phyloP scores from a whole-genome alignment of 2,329 filamentous ascomycete species.

The Fusarium sp. region DNA sequence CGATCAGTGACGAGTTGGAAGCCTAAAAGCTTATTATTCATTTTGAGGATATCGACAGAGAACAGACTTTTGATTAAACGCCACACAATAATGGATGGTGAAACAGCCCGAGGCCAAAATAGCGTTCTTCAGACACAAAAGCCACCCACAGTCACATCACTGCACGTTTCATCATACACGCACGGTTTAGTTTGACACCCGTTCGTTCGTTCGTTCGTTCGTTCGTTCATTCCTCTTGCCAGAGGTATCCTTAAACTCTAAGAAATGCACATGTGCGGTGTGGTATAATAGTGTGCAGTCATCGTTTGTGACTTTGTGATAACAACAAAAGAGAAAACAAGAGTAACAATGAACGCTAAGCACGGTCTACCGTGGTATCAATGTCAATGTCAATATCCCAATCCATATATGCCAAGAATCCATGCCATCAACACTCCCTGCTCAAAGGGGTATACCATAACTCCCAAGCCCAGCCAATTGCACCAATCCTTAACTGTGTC shows the following conservation, averaged over 20 bases:
- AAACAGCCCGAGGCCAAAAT: background rate
- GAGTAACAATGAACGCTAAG: constrained; percentile 35
- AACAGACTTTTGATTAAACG: background rate
- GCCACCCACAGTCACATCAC: background rate
- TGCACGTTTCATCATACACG: background rate
- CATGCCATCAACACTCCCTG: constrained; percentile 34
- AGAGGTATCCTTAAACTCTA: constrained; percentile 6
- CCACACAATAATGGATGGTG: background rate
- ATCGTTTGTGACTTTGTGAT: constrained; percentile 1
- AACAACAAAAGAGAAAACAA: constrained; percentile 9
- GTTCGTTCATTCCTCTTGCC: background rate
- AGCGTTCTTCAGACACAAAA: background rate
- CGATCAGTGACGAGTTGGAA: constrained; percentile 3
- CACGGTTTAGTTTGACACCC: constrained; percentile 3
- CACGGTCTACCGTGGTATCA: constrained; percentile 31
- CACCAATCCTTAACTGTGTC: constrained; percentile 23
- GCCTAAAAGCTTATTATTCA: constrained; percentile 4
- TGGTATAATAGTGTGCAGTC: constrained; percentile 1
- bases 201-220: background rate
- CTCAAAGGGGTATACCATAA: constrained; percentile 41
- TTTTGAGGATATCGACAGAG: background rate
- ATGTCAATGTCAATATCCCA: constrained; percentile 7
- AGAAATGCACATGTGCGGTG: constrained; percentile 21
- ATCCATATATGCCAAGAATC: constrained; percentile 20
- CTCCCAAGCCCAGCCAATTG: constrained; percentile 20